Conservation (phyloP, 345 rosid genomes). For the Trapa incisa region DNA sequence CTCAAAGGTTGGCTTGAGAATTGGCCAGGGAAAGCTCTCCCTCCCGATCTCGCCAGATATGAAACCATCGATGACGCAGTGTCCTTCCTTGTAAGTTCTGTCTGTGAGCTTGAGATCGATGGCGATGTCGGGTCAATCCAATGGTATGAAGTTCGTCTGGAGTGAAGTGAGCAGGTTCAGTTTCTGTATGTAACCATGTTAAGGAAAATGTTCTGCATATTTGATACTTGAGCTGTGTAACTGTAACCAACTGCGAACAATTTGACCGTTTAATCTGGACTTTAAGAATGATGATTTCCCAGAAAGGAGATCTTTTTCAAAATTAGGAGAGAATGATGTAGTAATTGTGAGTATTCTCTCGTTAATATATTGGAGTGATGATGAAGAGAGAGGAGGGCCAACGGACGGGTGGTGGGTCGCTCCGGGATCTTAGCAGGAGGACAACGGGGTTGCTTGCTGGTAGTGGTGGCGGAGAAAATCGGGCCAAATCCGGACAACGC, state of each 20-base stretch:
- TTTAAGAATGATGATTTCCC: not conserved
- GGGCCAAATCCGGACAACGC: too few species aligned
- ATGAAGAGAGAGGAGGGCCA: too few species aligned
- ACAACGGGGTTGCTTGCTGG: too few species aligned
- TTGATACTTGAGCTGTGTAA: not conserved
- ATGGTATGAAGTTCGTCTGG: conserved; percentile 77
- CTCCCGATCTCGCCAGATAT: conserved; percentile 72
- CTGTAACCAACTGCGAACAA: not conserved
- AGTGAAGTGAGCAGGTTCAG: conserved; percentile 35
- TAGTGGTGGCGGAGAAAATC: too few species aligned
- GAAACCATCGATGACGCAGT: conserved; percentile 55
- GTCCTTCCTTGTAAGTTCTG: conserved; percentile 49
- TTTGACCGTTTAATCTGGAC: not conserved
- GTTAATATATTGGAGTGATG: too few species aligned
- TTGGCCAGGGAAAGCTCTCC: conserved; percentile 54
- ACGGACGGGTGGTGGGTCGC: too few species aligned
- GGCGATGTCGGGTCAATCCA: conserved; percentile 75
- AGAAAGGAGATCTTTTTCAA: not conserved
- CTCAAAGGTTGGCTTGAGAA: conserved; percentile 59
- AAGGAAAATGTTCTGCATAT: not conserved
- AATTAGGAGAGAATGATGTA: too few species aligned
- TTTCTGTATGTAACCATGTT: not conserved
- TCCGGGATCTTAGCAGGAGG: too few species aligned
- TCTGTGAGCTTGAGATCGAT: conserved; percentile 69
- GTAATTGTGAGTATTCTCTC: too few species aligned